Conservation (phyloP, 306 rosid genomes). For the Bauhinia variegata region DNA sequence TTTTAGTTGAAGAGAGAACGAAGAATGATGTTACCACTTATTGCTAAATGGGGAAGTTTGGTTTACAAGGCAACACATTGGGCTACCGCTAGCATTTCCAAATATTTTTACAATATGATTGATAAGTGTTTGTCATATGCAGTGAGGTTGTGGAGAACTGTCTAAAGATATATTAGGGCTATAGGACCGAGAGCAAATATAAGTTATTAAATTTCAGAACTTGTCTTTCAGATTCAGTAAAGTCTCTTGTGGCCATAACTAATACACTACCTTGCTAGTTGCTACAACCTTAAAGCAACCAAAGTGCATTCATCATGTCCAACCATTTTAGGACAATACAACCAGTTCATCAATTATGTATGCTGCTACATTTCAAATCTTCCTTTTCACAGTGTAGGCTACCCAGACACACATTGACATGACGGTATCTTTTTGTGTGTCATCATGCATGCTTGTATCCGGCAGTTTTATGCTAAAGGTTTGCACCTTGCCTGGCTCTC, state of each 20-base stretch:
- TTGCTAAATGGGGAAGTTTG: not conserved
- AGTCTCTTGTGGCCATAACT: slow-evolving; percentile 17
- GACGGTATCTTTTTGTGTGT: slow-evolving; percentile 1
- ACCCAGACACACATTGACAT: not conserved
- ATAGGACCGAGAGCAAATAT: not conserved
- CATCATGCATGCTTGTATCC: not conserved
- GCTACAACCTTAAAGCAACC: slow-evolving; percentile 1
- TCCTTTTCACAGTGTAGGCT: not conserved
- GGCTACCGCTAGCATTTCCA: not conserved
- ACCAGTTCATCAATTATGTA: not conserved
- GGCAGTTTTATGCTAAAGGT: not conserved
- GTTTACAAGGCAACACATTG: not conserved
- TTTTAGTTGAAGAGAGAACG: no score
- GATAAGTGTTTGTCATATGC: slow-evolving; percentile 14
- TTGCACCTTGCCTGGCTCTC: not conserved
- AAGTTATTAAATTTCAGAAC: slow-evolving; percentile 16
- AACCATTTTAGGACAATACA: slow-evolving; percentile 10
- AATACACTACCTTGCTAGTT: not conserved
- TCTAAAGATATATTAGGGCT: slow-evolving; percentile 25
- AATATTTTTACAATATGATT: not conserved
- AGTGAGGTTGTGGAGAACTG: slow-evolving; percentile 16
- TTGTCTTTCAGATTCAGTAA: not conserved
- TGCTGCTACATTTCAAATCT: not conserved
- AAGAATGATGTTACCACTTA: no score
- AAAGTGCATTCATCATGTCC: not conserved